A percentile compares a stretch with the other conserved stretches of the same genome.
phyloP scores from a whole-genome alignment of 2,329 filamentous ascomycete species.

The Cytospora piceae region DNA sequence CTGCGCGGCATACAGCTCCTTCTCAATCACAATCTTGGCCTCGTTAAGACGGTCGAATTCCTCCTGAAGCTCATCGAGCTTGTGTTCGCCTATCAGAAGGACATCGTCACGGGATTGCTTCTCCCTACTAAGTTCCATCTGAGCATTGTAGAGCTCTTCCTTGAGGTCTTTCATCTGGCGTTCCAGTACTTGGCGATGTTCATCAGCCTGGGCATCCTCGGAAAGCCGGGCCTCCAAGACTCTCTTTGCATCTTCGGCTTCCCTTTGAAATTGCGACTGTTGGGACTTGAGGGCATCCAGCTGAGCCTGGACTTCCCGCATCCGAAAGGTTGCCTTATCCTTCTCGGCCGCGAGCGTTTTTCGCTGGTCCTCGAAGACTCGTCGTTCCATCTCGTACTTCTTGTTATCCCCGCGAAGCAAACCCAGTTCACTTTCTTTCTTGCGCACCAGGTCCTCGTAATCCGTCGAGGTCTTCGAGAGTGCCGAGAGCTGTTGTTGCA shows the following conservation, averaged over 20 bases:
- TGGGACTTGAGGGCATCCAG: slow-evolving; percentile 84
- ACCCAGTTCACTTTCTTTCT: slow-evolving; percentile 91
- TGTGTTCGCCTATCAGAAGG: slow-evolving; percentile 86
- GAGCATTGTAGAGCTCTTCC: slow-evolving; percentile 78
- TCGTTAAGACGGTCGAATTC: slow-evolving; percentile 89
- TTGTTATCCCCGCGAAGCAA: slow-evolving; percentile 84
- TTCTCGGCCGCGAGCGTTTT: slow-evolving; percentile 73
- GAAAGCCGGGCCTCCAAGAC: slow-evolving; percentile 87
- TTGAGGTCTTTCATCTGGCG: slow-evolving; percentile 88
- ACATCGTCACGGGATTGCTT: slow-evolving; percentile 94
- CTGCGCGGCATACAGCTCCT: slow-evolving; percentile 94
- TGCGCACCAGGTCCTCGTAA: slow-evolving; percentile 90
- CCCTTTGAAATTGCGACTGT: slow-evolving; percentile 81
- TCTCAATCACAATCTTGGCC: slow-evolving; percentile 95
- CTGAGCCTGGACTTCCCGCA: slow-evolving; percentile 86
- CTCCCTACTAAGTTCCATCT: slow-evolving; percentile 88
- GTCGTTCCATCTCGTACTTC: slow-evolving; percentile 80
- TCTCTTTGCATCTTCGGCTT: slow-evolving; percentile 84
- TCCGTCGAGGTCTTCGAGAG: slow-evolving; percentile 90
- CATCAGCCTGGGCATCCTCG: slow-evolving; percentile 82
- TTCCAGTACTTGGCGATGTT: slow-evolving; percentile 82
- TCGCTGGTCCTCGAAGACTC: slow-evolving; percentile 78
- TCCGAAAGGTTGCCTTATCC: slow-evolving; percentile 73
- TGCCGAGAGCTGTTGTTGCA: slow-evolving; percentile 83
- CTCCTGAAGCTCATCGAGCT: slow-evolving; percentile 77